These are phyloP conservation scores for Phytophthora megakarya DNA, from an alignment of 352 stramenopile genomes.

Conservation along the genomic window DNA sequence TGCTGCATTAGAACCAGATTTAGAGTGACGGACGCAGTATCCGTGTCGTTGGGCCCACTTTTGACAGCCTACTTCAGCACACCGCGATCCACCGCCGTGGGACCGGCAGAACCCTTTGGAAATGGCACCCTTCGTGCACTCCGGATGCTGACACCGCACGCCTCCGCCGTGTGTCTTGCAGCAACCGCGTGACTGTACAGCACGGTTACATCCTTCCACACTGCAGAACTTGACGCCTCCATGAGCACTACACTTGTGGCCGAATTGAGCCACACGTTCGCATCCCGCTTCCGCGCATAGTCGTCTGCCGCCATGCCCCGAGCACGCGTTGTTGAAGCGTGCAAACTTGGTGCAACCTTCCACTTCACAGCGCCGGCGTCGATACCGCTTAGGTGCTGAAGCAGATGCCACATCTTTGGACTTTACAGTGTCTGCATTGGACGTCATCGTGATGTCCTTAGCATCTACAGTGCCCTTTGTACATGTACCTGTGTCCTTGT, in stretches of 20 bases:
- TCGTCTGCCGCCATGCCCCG: conserved; percentile 70
- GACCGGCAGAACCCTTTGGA: conserved; percentile 85
- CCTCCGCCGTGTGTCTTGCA: conserved; percentile 89
- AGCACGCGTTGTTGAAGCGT: conserved; percentile 81
- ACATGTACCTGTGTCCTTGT: conserved; percentile 6
- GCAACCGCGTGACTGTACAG: conserved; percentile 82
- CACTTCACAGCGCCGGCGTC: conserved; percentile 67
- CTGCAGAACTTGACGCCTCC: conserved; percentile 80
- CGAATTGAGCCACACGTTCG: conserved; percentile 75
- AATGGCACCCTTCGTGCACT: conserved; percentile 85
- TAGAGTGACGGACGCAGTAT: conserved; percentile 80
- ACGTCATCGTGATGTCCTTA: conserved; percentile 5
- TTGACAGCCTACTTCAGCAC: conserved; percentile 61
- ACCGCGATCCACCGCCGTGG: conserved; percentile 82
- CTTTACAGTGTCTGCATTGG: conserved; percentile 3
- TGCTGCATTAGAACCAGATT: conserved; percentile 24
- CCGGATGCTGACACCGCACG: conserved; percentile 76
- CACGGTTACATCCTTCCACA: conserved; percentile 68
- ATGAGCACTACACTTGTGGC: conserved; percentile 82
- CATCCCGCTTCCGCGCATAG: conserved; percentile 72
- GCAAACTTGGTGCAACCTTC: conserved; percentile 76
- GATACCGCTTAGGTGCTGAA: conserved; percentile 55
- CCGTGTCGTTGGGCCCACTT: conserved; percentile 81
- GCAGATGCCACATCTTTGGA: background rate
- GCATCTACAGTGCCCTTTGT: background rate